Evolutionary conservation across 129 eudicot species (phyloP), one percentile per base, ranked within the genome.

Genomic region (Flaveria sonorensis): DNA sequence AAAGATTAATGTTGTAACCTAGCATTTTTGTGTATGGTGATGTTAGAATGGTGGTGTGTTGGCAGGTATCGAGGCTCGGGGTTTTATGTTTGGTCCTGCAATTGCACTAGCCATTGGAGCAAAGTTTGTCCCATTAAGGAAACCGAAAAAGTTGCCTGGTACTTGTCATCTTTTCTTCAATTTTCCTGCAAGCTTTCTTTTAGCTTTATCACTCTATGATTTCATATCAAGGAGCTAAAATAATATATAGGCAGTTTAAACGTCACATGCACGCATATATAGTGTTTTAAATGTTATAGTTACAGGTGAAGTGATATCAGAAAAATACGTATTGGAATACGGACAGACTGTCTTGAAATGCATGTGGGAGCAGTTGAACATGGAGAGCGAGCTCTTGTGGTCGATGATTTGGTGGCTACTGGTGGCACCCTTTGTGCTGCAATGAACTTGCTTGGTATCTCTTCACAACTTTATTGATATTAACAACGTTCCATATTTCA

Each of bases 361-460:
- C 98, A 93, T 81, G 88, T 90, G 68, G 98, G 95, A 77, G 98
- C 98, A 51, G 98, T 93, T 71, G 85, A 83, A 70, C 71, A 83
- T 1, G 94, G 96, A 30, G 98, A 93, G 30, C 92, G 87, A 69
- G 92, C 98, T 67, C 68, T 93, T 76, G 89, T 93, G 43, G 97
- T 93, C 59, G 98, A 93, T 77, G 98, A 90, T 85, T 81, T 90
- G 63, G 83, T 93, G 65, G 98, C 98, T 56, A 92, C 98, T 59
- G 98, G 98, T 56, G 98, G 98, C 51, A 93, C 97, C 68, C 88
- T 93, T 62, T 85, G 86, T 87, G 96, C 98, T 30, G 96, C 96
- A 63, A 90, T 93, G 77, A 81, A 81, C 51, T 77, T 90, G 77
- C 79, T 93, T 16, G 96, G 96, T 93, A 90, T 59, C 55, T 57